Base-by-base conservation (phyloP, 768 basidiomycete genomes). In the Wakefieldia striispora region DNA sequence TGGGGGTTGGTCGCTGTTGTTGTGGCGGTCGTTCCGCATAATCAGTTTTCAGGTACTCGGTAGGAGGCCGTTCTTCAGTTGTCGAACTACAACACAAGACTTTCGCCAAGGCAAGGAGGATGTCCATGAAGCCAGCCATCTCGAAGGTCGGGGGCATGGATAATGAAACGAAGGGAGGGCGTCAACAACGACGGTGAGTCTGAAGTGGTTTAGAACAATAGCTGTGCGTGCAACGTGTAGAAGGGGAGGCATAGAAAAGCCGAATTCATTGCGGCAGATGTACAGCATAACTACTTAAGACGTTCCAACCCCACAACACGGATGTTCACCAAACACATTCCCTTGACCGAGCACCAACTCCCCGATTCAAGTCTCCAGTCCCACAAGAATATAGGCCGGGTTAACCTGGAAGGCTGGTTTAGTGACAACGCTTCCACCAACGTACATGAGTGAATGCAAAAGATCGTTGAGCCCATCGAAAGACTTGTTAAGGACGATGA, bases 401-500 rank as follows among this genome's bases (percentile, higher is more conserved):
- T 90, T 81, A 49, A 86, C 81, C 60, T 82, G 75, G 75, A 88
- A 89, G 21, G 81, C 82, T 47, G 88, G 87, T 63, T 82, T 85
- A 46, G 90, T 88, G 44, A 95, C 84, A 45, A 95, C 86, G 43
- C 78, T 81, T 47, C 89, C 92, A 54, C 91, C 91, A 45, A 94
- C 88, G 69, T 95, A 95, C 88, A 95, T 90, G 54, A 95, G 77
- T 43, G 92, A 87, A 63, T 95, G 93, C 33, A 95, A 74, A 49
- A 93, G 73, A 60, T 83, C 81, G 57, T 85, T 80, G 47, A 94
- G 76, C 47, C 78, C 79, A 16, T 82, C 79, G 36, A 83, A 86
- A 0, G 83, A 76, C 58, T 86, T 81, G 67, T 91, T 88, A 47
- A 95, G 73, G 33, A 79, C 86, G 56, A 95, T 91, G 52, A 93